These are phyloP conservation scores for Tilletiopsis washingtonensis DNA, from an alignment of 1,284 basidiomycete genomes.

Conservation along the genomic window DNA sequence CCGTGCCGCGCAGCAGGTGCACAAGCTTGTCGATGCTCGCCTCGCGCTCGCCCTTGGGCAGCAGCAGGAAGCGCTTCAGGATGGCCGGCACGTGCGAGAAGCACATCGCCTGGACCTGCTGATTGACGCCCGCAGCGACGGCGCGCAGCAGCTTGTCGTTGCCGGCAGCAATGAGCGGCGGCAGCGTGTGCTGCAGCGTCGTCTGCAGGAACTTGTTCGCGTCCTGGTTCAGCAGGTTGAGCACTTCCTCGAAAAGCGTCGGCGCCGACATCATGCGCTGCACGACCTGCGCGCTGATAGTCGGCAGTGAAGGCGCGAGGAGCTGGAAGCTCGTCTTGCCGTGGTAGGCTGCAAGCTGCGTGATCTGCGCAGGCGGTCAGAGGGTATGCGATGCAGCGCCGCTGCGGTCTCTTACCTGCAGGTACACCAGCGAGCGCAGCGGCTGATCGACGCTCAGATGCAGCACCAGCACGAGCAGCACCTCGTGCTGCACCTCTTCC, in stretches of 20 bases:
- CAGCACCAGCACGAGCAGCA: slow-evolving; percentile 18
- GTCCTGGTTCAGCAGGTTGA: slow-evolving; percentile 35
- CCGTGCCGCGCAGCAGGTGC: neutral
- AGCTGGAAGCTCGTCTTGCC: slow-evolving; percentile 38
- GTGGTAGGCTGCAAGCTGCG: slow-evolving; percentile 29
- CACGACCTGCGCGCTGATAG: slow-evolving; percentile 26
- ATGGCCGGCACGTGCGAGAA: slow-evolving; percentile 35
- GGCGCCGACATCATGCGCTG: slow-evolving; percentile 33
- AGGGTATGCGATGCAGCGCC: neutral
- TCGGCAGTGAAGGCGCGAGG: slow-evolving; percentile 30
- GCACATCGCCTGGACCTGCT: slow-evolving; percentile 29
- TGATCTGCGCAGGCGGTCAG: slow-evolving; percentile 14
- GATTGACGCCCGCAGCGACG: slow-evolving; percentile 29
- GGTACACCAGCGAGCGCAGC: slow-evolving; percentile 27
- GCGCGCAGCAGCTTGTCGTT: slow-evolving; percentile 20
- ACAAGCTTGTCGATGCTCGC: slow-evolving; percentile 3
- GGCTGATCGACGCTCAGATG: slow-evolving; percentile 21
- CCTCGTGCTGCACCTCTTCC: slow-evolving; percentile 20
- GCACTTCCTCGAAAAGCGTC: slow-evolving; percentile 28
- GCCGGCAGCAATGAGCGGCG: slow-evolving; percentile 28
- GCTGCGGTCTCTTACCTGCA: neutral
- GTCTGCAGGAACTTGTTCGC: slow-evolving; percentile 36
- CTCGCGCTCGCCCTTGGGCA: neutral
- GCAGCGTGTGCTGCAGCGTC: slow-evolving; percentile 37
- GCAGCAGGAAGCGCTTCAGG: slow-evolving; percentile 29